Percentiles rank a stretch among this genome's conserved stretches.
These are phyloP conservation scores for Monosporascus sp. DNA, from an alignment of 2,329 filamentous ascomycete species.

Conservation along the genomic window DNA sequence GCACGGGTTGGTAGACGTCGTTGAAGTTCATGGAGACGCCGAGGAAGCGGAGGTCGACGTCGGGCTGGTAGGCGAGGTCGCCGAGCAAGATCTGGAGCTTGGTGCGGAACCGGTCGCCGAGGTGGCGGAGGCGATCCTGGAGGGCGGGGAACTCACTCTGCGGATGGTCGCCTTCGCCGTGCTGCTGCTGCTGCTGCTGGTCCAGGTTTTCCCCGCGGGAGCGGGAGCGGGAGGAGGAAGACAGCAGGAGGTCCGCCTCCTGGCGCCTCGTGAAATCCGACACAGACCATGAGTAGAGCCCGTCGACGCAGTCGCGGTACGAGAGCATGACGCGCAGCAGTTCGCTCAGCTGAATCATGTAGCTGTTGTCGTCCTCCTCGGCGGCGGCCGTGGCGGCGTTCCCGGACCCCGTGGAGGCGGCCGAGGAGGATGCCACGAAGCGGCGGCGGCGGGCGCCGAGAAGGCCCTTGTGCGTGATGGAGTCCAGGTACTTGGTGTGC, in stretches of 20 bases:
- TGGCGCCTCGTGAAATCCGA: constrained; percentile 92
- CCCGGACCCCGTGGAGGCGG: constrained; percentile 31
- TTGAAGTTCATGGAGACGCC: constrained; percentile 99
- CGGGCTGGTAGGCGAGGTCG: constrained; percentile 86
- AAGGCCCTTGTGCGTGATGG: constrained; percentile 93
- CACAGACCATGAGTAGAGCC: constrained; percentile 89
- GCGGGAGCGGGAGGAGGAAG: constrained; percentile 1
- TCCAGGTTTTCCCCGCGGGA: not conserved
- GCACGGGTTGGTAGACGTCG: constrained; percentile 80
- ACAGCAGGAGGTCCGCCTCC: constrained; percentile 61
- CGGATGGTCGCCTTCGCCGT: constrained; percentile 51
- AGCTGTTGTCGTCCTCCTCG: constrained; percentile 67
- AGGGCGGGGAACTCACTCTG: constrained; percentile 65
- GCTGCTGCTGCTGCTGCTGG: constrained; percentile 16
- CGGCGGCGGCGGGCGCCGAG: constrained; percentile 63
- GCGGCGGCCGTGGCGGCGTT: constrained; percentile 33
- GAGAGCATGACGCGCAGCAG: constrained; percentile 89
- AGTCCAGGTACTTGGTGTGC: constrained; percentile 83
- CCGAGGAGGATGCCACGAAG: constrained; percentile 34
- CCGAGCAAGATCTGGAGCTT: constrained; percentile 78
- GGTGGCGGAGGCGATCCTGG: constrained; percentile 63
- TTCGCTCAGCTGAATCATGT: constrained; percentile 87
- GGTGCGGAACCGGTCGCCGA: constrained; percentile 71
- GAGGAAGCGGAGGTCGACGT: constrained; percentile 91
- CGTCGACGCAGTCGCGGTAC: constrained; percentile 90